Evolutionary conservation across 371 early-diverging fungal genomes (phyloP), one percentile per base, ranked within the genome.

Genomic region (Syncephalis plumigaleata): DNA sequence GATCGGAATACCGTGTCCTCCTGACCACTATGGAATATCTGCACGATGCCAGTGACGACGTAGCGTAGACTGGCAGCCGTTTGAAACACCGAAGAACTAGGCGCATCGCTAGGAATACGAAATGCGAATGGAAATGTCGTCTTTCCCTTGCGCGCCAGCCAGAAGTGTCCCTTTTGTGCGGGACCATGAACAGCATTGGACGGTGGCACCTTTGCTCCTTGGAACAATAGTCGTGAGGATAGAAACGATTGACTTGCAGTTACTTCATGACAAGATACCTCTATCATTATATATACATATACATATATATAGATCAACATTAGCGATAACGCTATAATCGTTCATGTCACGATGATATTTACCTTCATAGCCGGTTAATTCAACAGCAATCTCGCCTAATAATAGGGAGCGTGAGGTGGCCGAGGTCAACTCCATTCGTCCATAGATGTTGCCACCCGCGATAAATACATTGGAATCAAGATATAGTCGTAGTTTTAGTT

Each of bases 111-210:
- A 9, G 73, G 73, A 16, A 75, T 57, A 25, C 63, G 60, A 48
- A 75, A 75, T 11, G 70, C 59, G 48, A 75, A 75, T 3, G 72
- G 69, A 50, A 75, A 75, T 1, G 68, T 66, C 7, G 76, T 73
- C 54, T 72, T 75, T 45, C 68, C 70, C 53, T 75, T 73, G 46
- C 60, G 63, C 8, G 73, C 76, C 37, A 53, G 49, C 65, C 70
- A 70, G 50, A 59, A 69, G 9, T 72, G 71, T 42, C 56, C 36
- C 21, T 53, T 54, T 23, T 70, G 60, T 22, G 46, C 47, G 0
- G 67, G 66, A 1, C 73, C 76, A 42, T 64, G 50, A 16, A 73
- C 73, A 11, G 73, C 73, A 48, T 61, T 64, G 0, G 70, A 64
- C 0, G 68, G 70, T 3, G 71, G 70, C 44, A 60, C 58, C n/a